Evolutionary conservation across 805 yeast species (phyloP), one percentile per base, ranked within the genome.

Genomic region (Blastobotrys peoriensis): DNA sequence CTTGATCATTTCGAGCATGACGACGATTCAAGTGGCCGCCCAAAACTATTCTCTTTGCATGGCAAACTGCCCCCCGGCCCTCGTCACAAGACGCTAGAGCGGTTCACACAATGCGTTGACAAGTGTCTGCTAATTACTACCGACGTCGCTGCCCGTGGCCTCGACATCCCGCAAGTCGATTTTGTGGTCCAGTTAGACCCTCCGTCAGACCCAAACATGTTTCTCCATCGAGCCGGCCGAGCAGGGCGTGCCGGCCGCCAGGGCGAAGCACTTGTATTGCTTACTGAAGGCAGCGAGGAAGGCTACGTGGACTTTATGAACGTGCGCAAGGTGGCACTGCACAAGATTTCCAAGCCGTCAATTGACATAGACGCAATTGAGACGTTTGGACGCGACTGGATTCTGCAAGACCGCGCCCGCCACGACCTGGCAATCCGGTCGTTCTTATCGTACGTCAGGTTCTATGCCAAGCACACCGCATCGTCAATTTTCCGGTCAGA

Each of bases 121-220:
- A 81, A 78, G 51, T 70, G 81, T 6, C 76, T 91, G 0, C 64
- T 93, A 19, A 68, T 93, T 64, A 88, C 98, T 1, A 93, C 98
- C 0, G 98, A 93, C 70, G 96, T 93, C n/a, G 97, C 98, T 0
- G 96, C 98, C 0, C 74, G 98, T 59, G 98, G 98, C 36, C 76
- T 93, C 18, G 98, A 93, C 67, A 82, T 93, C 22, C 95, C 96
- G 0, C 93, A 89, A 43, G 97, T 93, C 6, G 98, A 93, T 58
- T 65, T 89, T 20, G 98, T 91, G 2, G 67, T 93, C n/a, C 98
- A 93, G 60, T 55, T 91, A 19, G 98, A 93, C 52, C 95, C 98
- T 1, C 98, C 98, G 1, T 79, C 87, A 0, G 96, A 89, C 53
- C 86, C 97, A 0, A 94, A 84, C 58, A 78, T 87, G 59, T 93